Evolutionary conservation across 2,329 filamentous ascomycete species (phyloP).

Genomic region (Cercospora janseana): DNA sequence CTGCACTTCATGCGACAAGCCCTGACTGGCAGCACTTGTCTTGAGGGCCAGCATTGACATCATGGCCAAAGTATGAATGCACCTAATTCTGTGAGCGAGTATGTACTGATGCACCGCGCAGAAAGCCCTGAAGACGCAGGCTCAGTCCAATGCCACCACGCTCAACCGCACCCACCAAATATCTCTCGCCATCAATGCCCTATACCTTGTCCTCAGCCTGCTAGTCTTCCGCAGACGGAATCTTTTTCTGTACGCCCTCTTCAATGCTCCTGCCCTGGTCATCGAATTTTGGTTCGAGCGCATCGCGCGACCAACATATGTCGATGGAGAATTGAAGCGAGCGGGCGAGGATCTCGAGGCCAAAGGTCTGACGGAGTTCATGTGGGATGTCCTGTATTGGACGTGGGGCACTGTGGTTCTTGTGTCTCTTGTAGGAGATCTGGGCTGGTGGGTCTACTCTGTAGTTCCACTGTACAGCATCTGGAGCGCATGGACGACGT

Average conservation of each 20-base stretch:
- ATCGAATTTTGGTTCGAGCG: constrained; percentile 85
- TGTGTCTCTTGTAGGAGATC: constrained; percentile 78
- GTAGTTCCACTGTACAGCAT: constrained; percentile 49
- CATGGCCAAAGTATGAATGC: constrained; percentile 32
- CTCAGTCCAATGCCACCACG: constrained; percentile 59
- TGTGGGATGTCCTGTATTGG: constrained; percentile 97
- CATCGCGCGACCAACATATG: constrained; percentile 74
- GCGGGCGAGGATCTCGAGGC: constrained; percentile 86
- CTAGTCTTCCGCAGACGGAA: constrained; percentile 53
- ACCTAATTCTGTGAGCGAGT: not conserved
- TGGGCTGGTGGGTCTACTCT: constrained; percentile 65
- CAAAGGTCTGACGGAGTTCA: constrained; percentile 88
- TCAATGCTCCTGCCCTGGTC: constrained; percentile 71
- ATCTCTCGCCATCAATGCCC: constrained; percentile 65
- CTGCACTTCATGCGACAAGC: no score
- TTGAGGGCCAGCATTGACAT: no score
- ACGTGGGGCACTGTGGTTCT: constrained; percentile 75
- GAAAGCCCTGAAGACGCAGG: constrained; percentile 60
- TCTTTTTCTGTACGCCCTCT: constrained; percentile 64
- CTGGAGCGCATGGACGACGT: constrained; percentile 48
- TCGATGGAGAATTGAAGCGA: constrained; percentile 63
- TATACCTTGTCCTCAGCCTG: constrained; percentile 73
- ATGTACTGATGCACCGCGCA: constrained; percentile 24
- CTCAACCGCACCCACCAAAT: constrained; percentile 81
- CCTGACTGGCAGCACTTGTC: no score